Percentiles rank a stretch among this genome's conserved stretches.
These are phyloP conservation scores for Xylariaceae sp. DNA, from an alignment of 2,329 filamentous ascomycete species.

Conservation along the genomic window DNA sequence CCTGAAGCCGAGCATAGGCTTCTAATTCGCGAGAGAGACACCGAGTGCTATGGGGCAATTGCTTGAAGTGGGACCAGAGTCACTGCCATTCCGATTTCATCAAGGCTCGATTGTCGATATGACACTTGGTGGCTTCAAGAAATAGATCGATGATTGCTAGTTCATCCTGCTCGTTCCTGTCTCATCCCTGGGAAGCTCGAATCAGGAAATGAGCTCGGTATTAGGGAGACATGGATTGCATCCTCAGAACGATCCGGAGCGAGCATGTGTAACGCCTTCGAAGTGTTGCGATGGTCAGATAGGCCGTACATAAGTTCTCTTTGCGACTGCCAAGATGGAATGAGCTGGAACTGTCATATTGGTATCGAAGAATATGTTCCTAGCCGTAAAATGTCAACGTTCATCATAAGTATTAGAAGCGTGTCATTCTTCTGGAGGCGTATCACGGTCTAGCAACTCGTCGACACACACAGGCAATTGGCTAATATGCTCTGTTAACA, in stretches of 20 bases:
- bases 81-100: neutral
- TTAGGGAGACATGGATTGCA: neutral
- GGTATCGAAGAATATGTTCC: too few relatives aligned
- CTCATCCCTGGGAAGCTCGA: neutral
- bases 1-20: slow-evolving; percentile 7
- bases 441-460: neutral
- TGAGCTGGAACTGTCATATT: too few relatives aligned
- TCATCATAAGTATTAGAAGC: neutral
- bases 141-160: neutral
- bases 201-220: neutral
- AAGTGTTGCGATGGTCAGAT: too few relatives aligned
- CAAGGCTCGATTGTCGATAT: too few relatives aligned
- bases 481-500: slow-evolving; percentile 11
- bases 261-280: neutral
- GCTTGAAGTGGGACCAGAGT: slow-evolving; percentile 4
- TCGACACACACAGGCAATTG: neutral
- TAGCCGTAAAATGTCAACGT: too few relatives aligned
- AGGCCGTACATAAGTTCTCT: too few relatives aligned
- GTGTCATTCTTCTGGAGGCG: neutral
- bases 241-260: neutral
- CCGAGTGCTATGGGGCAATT: slow-evolving; percentile 14
- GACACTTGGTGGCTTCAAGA: too few relatives aligned
- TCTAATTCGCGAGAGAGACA: slow-evolving; percentile 11
- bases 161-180: neutral
- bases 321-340: too few relatives aligned